These are phyloP conservation scores for Coemansia guatemalensis DNA, from an alignment of 192 early-diverging fungal genomes.

Conservation along the genomic window DNA sequence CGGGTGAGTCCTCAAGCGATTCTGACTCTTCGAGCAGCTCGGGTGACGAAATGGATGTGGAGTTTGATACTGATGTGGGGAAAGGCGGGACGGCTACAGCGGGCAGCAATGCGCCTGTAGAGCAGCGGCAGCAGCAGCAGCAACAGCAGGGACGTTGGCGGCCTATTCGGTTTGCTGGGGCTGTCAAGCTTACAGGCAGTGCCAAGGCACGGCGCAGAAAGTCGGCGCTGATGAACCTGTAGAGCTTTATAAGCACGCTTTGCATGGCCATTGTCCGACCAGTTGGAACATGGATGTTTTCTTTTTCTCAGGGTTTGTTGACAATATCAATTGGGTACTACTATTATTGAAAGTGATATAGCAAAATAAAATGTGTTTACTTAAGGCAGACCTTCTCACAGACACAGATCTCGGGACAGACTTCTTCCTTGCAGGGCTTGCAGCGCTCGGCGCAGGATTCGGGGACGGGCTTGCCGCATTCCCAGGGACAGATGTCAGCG, in stretches of 20 bases:
- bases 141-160: not conserved
- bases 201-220: conserved; percentile 36
- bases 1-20: conserved; percentile 10
- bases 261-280: not conserved
- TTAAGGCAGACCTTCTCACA: conserved; percentile 44
- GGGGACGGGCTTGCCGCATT: conserved; percentile 24
- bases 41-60: not conserved
- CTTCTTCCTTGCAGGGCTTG: conserved; percentile 35
- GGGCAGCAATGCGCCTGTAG: not conserved
- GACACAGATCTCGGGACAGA: conserved; percentile 34
- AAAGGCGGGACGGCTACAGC: not conserved
- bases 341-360: not conserved
- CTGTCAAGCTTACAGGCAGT: conserved; percentile 23
- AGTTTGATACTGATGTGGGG: not conserved
- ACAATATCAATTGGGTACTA: not conserved
- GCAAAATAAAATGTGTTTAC: conserved; percentile 1
- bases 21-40: conserved; percentile 13
- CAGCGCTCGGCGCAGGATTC: conserved; percentile 35
- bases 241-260: not conserved
- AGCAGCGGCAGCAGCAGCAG: not conserved
- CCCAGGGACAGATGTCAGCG: conserved; percentile 29
- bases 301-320: too few species aligned
- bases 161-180: conserved; percentile 47
- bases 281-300: not conserved
- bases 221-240: conserved; percentile 33